Evolutionary conservation across 306 rosid genomes (phyloP).

Genomic region (Fagus crenata): DNA sequence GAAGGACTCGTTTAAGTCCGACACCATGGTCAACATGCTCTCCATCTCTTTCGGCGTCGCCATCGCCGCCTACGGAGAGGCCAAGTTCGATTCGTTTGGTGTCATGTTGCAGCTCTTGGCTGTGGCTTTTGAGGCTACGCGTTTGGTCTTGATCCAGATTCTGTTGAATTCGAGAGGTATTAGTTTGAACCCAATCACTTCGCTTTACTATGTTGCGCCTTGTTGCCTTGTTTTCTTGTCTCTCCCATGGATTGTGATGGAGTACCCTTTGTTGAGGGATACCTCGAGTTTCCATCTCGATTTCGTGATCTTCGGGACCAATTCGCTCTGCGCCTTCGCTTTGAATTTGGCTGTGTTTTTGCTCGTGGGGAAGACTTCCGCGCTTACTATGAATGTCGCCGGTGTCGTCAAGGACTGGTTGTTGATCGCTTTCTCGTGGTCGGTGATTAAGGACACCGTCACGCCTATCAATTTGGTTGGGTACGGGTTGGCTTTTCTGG

Average conservation of each 20-base stretch:
- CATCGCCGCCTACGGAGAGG: conserved; percentile 88
- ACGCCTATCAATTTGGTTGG: conserved; percentile 83
- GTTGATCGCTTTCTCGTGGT: conserved; percentile 94
- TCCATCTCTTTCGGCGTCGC: conserved; percentile 89
- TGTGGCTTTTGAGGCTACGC: conserved; percentile 85
- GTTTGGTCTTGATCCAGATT: conserved; percentile 86
- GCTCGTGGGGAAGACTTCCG: conserved; percentile 94
- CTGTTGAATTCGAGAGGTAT: conserved; percentile 78
- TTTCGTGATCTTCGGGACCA: conserved; percentile 66
- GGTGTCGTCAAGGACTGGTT: conserved; percentile 98
- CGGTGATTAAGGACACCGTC: conserved; percentile 89
- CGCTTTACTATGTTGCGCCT: conserved; percentile 94
- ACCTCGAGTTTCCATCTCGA: conserved; percentile 73
- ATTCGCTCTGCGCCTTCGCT: conserved; percentile 81
- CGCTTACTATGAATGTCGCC: conserved; percentile 96
- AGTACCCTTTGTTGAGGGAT: conserved; percentile 75
- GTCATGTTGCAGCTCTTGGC: conserved; percentile 76
- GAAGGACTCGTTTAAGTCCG: conserved; percentile 66
- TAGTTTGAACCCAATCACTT: conserved; percentile 80
- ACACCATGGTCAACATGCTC: conserved; percentile 81
- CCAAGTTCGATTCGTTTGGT: conserved; percentile 70
- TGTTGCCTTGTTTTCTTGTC: conserved; percentile 77
- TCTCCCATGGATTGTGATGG: conserved; percentile 78
- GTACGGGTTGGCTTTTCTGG: conserved; percentile 78
- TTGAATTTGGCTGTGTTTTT: conserved; percentile 84